These are phyloP conservation scores for Aspergillus aculeatus DNA, from an alignment of 2,329 filamentous ascomycete genomes.

Conservation along the genomic window DNA sequence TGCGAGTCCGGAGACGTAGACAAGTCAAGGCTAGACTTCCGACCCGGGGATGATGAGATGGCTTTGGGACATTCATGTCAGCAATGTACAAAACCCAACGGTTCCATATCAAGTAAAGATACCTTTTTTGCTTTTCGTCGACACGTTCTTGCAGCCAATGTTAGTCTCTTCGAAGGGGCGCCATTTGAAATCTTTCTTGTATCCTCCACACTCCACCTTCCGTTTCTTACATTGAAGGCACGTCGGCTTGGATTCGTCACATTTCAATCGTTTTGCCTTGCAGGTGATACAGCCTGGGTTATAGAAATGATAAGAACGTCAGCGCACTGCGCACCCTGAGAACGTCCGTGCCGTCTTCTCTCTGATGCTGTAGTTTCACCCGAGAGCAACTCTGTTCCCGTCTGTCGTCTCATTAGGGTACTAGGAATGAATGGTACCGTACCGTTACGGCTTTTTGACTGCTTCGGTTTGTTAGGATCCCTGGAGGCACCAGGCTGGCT, in stretches of 20 bases:
- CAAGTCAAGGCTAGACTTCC: constrained; percentile 7
- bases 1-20: constrained; percentile 5
- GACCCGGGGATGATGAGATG: constrained; percentile 8
- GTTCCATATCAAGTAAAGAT: not conserved
- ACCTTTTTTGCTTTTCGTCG: constrained; percentile 50
- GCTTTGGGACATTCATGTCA: constrained; percentile 9
- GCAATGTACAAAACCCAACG: not conserved
- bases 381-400: not conserved
- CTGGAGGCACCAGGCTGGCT: constrained; percentile 7
- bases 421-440: constrained; percentile 34
- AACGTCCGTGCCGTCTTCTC: constrained; percentile 6
- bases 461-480: constrained; percentile 59
- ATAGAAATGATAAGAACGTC: constrained; percentile 25
- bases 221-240: constrained; percentile 66
- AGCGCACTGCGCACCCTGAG: constrained; percentile 25
- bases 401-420: not conserved
- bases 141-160: constrained; percentile 40
- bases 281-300: constrained; percentile 67
- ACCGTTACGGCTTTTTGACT: constrained; percentile 76
- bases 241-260: constrained; percentile 68
- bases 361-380: constrained; percentile 9
- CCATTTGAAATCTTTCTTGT: constrained; percentile 77
- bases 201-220: constrained; percentile 66
- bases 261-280: constrained; percentile 71
- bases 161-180: constrained; percentile 65